Evolutionary conservation across 2,329 filamentous ascomycete genomes (phyloP).

Genomic region (Penicillium italicum): DNA sequence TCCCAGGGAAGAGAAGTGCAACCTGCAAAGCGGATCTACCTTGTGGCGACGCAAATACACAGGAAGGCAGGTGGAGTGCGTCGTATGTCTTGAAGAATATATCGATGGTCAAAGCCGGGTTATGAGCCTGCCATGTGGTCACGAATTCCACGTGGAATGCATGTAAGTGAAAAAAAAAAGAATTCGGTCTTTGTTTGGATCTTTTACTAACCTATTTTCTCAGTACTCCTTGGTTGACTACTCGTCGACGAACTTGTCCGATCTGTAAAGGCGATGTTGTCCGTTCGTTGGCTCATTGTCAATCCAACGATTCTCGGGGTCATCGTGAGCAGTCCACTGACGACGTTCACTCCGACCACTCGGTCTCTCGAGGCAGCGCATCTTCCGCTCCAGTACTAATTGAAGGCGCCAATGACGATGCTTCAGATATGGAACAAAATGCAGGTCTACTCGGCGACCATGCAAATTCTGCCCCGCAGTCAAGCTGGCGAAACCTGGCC

Average conservation of each 20-base stretch:
- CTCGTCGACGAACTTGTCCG: constrained; percentile 89
- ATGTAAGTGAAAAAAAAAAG: constrained; percentile 66
- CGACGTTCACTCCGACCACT: constrained; percentile 45
- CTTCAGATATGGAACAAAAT: constrained; percentile 45
- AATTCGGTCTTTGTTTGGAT: background rate
- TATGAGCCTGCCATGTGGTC: constrained; percentile 95
- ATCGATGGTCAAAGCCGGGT: constrained; percentile 89
- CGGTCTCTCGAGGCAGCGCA: constrained; percentile 46
- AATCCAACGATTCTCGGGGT: constrained; percentile 18
- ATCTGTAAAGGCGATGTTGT: constrained; percentile 99
- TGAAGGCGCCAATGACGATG: constrained; percentile 32
- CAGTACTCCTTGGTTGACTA: constrained; percentile 95
- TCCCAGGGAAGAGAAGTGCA: constrained; percentile 47
- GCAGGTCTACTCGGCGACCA: constrained; percentile 36
- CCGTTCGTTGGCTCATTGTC: constrained; percentile 51
- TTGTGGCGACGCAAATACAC: constrained; percentile 56
- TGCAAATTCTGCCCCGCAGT: constrained; percentile 33
- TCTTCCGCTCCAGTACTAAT: constrained; percentile 52
- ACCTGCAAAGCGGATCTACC: constrained; percentile 29
- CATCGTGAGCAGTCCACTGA: constrained; percentile 41
- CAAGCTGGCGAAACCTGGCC: constrained; percentile 45
- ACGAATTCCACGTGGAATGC: constrained; percentile 97
- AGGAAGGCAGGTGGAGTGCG: constrained; percentile 75
- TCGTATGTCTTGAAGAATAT: constrained; percentile 95
- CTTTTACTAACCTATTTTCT: constrained; percentile 18